These are phyloP conservation scores for Monsonia emarginata DNA, from an alignment of 441 rosid genomes.

Conservation along the genomic window DNA sequence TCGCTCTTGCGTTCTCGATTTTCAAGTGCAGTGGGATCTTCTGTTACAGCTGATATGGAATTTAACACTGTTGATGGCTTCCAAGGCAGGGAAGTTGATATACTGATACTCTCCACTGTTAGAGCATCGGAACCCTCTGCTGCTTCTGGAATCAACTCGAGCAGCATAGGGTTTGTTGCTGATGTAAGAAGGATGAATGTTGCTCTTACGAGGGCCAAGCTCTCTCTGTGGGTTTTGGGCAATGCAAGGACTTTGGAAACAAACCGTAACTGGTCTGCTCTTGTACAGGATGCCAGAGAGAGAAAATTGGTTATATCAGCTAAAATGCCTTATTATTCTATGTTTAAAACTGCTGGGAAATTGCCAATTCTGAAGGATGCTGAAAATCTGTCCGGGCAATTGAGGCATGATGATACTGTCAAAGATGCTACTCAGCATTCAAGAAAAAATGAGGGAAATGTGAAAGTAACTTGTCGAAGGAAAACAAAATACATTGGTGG, in stretches of 20 bases:
- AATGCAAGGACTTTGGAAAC: constrained; percentile 67
- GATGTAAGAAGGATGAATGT: constrained; percentile 96
- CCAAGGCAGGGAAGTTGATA: constrained; percentile 93
- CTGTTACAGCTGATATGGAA: constrained; percentile 67
- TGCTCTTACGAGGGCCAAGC: constrained; percentile 87
- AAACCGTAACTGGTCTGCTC: constrained; percentile 74
- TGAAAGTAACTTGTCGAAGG: constrained; percentile 21
- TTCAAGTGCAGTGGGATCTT: constrained; percentile 65
- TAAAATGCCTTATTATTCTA: constrained; percentile 46
- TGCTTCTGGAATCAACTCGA: constrained; percentile 32
- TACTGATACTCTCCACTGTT: constrained; percentile 83
- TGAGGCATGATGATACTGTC: constrained; percentile 20
- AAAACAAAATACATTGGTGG: constrained; percentile 21
- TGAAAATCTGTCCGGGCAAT: constrained; percentile 21
- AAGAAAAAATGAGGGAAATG: constrained; percentile 24
- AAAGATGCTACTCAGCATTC: constrained; percentile 18
- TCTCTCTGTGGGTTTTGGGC: constrained; percentile 91
- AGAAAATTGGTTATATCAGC: constrained; percentile 57
- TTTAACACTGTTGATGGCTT: constrained; percentile 93
- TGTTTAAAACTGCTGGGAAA: constrained; percentile 33
- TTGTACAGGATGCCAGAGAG: constrained; percentile 71
- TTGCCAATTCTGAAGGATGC: constrained; percentile 17
- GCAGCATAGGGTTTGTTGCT: constrained; percentile 84
- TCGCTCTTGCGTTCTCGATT: constrained; percentile 70
- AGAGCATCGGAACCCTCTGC: constrained; percentile 56